Conservation (phyloP, 352 stramenopile species). For the Phytophthora megakarya region DNA sequence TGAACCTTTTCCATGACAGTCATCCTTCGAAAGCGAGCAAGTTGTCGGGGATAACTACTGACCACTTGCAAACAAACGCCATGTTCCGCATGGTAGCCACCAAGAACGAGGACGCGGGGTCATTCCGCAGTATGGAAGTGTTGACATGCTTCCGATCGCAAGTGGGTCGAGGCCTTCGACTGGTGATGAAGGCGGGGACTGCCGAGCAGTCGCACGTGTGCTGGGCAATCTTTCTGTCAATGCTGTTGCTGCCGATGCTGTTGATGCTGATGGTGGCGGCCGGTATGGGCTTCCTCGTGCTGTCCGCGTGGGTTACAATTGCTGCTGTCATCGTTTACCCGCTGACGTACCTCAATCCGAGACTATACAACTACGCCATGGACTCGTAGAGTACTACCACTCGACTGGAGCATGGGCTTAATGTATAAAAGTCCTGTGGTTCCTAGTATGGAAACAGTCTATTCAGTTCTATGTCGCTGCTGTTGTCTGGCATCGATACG, state of each 20-base stretch:
- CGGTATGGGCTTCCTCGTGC: conserved; percentile 26
- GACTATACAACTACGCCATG: conserved; percentile 30
- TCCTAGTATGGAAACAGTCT: background rate
- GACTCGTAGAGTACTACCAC: conserved; percentile 18
- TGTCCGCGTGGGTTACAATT: conserved; percentile 21
- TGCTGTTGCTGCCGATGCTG: conserved; percentile 23
- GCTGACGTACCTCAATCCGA: conserved; percentile 30
- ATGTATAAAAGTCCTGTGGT: conserved; percentile 25
- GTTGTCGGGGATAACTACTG: background rate
- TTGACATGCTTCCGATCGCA: conserved; percentile 33
- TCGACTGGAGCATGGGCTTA: conserved; percentile 3
- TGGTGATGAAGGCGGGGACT: conserved; percentile 21
- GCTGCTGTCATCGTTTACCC: conserved; percentile 19
- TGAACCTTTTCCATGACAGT: background rate
- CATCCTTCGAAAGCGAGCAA: conserved; percentile 12
- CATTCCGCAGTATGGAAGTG: conserved; percentile 31
- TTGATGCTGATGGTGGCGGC: conserved; percentile 25
- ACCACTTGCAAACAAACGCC: background rate
- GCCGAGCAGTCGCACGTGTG: conserved; percentile 31
- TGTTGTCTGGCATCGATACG: background rate
- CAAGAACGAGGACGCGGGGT: conserved; percentile 5
- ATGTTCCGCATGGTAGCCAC: conserved; percentile 1
- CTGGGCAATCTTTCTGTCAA: conserved; percentile 29
- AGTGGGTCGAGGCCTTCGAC: conserved; percentile 25
- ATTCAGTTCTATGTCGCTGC: background rate